Percentiles rank a stretch among this genome's conserved stretches.
Conservation (phyloP, 2,329 filamentous ascomycete genomes). For the Penicillium sclerotigenum region DNA sequence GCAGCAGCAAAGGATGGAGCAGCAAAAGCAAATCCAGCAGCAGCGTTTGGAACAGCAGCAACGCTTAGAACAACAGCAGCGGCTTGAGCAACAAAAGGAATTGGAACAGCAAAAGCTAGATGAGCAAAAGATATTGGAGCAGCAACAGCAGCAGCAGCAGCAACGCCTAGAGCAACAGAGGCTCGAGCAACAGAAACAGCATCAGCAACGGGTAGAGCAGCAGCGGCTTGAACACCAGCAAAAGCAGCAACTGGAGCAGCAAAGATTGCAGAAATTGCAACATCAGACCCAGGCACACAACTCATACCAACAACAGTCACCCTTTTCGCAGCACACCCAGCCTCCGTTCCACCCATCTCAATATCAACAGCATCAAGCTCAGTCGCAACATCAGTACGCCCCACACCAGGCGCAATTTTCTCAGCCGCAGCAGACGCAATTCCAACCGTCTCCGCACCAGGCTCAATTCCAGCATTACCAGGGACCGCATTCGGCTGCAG, state of each 20-base stretch:
- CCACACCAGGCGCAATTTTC: conserved; percentile 20
- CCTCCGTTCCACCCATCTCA: conserved; percentile 21
- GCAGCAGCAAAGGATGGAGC: conserved; percentile 15
- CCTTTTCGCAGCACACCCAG: conserved; percentile 20
- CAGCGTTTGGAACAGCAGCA: conserved; percentile 15
- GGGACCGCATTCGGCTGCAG: conserved; percentile 11
- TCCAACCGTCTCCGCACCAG: conserved; percentile 4
- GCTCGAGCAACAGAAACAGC: conserved; percentile 15
- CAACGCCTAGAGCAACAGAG: conserved; percentile 13
- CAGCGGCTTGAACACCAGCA: conserved; percentile 9
- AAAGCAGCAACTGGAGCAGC: conserved; percentile 17
- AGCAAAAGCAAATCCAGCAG: conserved; percentile 12
- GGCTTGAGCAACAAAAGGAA: conserved; percentile 15
- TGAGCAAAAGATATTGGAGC: conserved; percentile 8
- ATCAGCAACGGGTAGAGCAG: conserved; percentile 16
- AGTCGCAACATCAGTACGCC: conserved; percentile 16
- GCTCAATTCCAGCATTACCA: conserved; percentile 25
- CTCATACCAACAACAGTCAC: conserved; percentile 23
- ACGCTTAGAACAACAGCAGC: conserved; percentile 9
- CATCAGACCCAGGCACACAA: conserved; percentile 24
- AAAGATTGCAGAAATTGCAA: conserved; percentile 21
- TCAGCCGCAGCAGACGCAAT: conserved; percentile 13
- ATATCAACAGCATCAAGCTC: conserved; percentile 20
- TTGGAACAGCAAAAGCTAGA: conserved; percentile 13
- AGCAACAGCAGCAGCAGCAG: conserved; percentile 8